A percentile compares a stretch with the other conserved stretches of the same genome.
Evolutionary conservation across 2,329 filamentous ascomycete genomes (phyloP).

Genomic region (Bipolaris oryzae): DNA sequence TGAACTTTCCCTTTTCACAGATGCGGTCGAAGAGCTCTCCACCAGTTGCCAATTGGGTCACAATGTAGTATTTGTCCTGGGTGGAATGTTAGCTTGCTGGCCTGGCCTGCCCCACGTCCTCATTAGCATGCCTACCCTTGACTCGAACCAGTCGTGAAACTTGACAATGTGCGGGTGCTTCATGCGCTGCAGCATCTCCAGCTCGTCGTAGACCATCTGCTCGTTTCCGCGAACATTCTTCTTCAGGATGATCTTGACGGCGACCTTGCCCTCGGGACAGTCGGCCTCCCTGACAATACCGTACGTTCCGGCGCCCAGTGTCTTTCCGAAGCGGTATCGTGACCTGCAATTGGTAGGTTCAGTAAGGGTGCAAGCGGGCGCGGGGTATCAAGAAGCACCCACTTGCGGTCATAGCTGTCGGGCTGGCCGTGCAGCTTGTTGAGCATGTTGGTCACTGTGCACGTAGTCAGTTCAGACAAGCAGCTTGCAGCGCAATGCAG

Average conservation of each 20-base stretch:
- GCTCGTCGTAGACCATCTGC: constrained; percentile 97
- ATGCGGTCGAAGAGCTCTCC: constrained; percentile 98
- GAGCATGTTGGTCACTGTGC: constrained; percentile 81
- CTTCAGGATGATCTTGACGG: constrained; percentile 98
- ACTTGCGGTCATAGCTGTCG: constrained; percentile 99
- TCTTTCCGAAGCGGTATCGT: constrained; percentile 90
- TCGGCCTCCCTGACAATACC: constrained; percentile 97
- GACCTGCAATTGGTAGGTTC: constrained; percentile 60
- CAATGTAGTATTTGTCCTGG: constrained; percentile 99
- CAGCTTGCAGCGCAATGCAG: constrained; percentile 1
- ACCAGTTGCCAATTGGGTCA: constrained; percentile 93
- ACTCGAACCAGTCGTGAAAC: constrained; percentile 99
- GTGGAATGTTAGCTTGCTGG: constrained; percentile 23
- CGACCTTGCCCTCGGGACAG: constrained; percentile 81
- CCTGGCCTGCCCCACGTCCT: background rate
- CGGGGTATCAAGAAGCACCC: constrained; percentile 42
- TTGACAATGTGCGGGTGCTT: constrained; percentile 95
- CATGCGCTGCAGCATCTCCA: constrained; percentile 88
- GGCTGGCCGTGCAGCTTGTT: constrained; percentile 96
- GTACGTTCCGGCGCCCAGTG: constrained; percentile 95
- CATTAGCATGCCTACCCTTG: constrained; percentile 67
- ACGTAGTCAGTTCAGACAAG: constrained; percentile 26
- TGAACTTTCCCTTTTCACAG: constrained; percentile 97
- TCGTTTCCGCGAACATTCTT: constrained; percentile 99
- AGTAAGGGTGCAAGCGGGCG: constrained; percentile 30